Percentiles rank a stretch among this genome's conserved stretches.
phyloP scores from a whole-genome alignment of 805 yeast genomes.

The Priceomyces melissophilus region DNA sequence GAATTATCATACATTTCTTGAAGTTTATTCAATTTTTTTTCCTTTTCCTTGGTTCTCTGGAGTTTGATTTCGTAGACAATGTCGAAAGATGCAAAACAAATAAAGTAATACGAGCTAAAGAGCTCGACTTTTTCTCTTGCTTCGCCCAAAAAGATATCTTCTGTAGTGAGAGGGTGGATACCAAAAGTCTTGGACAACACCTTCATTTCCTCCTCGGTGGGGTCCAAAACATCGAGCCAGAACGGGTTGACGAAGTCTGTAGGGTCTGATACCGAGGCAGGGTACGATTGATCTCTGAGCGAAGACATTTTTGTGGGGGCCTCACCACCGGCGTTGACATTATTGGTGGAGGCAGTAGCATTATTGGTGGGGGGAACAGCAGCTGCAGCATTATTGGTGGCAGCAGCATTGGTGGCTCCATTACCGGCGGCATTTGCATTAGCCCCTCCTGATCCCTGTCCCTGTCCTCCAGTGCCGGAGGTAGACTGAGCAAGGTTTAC shows the following conservation, averaged over 20 bases:
- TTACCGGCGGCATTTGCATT: too few species aligned
- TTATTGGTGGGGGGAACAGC: neutral
- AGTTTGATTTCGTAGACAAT: slow-evolving; percentile 70
- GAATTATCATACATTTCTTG: slow-evolving; percentile 32
- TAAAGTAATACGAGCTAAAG: slow-evolving; percentile 84
- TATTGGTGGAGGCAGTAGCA: too few species aligned
- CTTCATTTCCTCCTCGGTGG: slow-evolving; percentile 96
- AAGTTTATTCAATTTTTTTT: slow-evolving; percentile 32
- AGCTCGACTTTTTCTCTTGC: slow-evolving; percentile 93
- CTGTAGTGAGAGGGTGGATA: slow-evolving; percentile 94
- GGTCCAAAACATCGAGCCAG: slow-evolving; percentile 90
- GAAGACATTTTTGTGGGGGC: too few species aligned
- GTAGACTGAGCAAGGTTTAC: too few species aligned
- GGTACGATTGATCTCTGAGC: slow-evolving; percentile 1
- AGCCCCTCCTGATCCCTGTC: too few species aligned
- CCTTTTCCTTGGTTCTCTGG: slow-evolving; percentile 47
- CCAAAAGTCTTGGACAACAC: slow-evolving; percentile 87
- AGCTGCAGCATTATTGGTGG: too few species aligned
- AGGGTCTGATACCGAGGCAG: slow-evolving; percentile 11
- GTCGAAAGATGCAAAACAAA: slow-evolving; percentile 67
- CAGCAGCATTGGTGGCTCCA: too few species aligned
- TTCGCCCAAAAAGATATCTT: slow-evolving; percentile 90
- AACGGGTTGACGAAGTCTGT: slow-evolving; percentile 28
- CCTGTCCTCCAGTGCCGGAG: too few species aligned
- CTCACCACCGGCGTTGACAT: too few species aligned